Percentiles rank a stretch among this genome's conserved stretches.
Conservation (phyloP, 1,139 yeast genomes). For the Saccharomyces hybrid region DNA sequence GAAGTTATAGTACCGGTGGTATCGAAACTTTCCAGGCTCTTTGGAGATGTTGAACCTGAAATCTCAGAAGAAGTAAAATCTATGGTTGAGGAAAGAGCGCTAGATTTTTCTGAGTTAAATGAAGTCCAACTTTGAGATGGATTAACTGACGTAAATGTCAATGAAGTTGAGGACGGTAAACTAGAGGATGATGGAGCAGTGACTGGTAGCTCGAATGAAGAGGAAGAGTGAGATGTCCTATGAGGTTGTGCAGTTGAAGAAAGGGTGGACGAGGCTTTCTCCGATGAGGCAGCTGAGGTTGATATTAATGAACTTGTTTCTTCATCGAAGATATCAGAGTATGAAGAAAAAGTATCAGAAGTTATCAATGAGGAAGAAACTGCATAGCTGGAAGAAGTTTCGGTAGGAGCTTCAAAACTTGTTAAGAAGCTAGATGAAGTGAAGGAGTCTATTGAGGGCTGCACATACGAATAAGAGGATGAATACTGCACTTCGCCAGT, state of each 20-base stretch:
- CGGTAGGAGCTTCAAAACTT: background rate
- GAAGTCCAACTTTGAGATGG: background rate
- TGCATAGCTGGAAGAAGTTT: background rate
- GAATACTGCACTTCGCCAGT: background rate
- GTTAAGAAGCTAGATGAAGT: background rate
- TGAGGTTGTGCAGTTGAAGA: background rate
- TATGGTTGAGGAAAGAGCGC: background rate
- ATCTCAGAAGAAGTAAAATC: background rate
- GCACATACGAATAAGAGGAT: background rate
- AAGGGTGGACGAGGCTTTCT: background rate
- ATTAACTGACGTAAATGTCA: background rate
- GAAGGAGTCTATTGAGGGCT: background rate
- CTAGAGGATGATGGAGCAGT: slow-evolving; percentile 3
- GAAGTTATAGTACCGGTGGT: background rate
- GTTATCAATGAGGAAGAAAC: background rate
- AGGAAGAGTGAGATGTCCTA: background rate
- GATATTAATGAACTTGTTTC: background rate
- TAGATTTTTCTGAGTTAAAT: background rate
- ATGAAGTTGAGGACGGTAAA: background rate
- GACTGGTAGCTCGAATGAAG: background rate
- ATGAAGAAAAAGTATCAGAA: background rate
- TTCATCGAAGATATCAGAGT: background rate
- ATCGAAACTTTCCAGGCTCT: background rate
- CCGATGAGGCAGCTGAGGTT: background rate
- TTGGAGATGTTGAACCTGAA: background rate